phyloP scores from a whole-genome alignment of 257 asterid genomes.

The Rhazya stricta region DNA sequence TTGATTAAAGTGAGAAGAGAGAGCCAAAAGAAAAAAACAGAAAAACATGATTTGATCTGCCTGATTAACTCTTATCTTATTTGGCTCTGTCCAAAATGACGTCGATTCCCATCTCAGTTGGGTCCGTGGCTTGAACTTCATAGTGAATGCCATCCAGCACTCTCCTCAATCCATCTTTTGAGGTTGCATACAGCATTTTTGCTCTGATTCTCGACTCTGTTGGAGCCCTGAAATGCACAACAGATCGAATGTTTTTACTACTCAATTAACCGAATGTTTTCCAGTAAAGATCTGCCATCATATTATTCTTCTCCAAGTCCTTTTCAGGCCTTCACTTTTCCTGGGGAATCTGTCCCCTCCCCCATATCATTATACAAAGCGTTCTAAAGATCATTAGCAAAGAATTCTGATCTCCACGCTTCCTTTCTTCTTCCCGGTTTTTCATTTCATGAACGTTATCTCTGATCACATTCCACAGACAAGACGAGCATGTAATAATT shows the following conservation, averaged over 20 bases:
- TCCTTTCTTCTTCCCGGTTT: not conserved
- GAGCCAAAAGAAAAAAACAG: too few species aligned
- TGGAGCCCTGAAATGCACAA: conserved; percentile 53
- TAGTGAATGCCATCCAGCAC: conserved; percentile 80
- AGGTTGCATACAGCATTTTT: conserved; percentile 84
- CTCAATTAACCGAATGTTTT: not conserved
- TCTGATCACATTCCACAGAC: too few species aligned
- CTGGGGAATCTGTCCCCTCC: not conserved
- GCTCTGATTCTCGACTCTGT: conserved; percentile 74
- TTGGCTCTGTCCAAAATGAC: conserved; percentile 64
- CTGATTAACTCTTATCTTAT: conserved; percentile 3
- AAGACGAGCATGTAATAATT: too few species aligned
- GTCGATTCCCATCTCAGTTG: conserved; percentile 87
- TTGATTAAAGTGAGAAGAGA: conserved; percentile 16
- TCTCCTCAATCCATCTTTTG: conserved; percentile 68
- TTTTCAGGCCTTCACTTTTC: not conserved
- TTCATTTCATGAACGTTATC: not conserved
- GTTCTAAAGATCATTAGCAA: not conserved
- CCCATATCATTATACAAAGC: not conserved
- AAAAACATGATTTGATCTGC: conserved; percentile 18
- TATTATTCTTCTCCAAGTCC: not conserved
- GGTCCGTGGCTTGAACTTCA: conserved; percentile 91
- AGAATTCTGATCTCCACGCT: not conserved
- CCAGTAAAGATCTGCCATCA: not conserved
- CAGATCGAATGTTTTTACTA: too few species aligned